Percentiles rank a stretch among this genome's conserved stretches.
Evolutionary conservation across 2,329 filamentous ascomycete genomes (phyloP).

Genomic region (Pseudogymnoascus sp.): DNA sequence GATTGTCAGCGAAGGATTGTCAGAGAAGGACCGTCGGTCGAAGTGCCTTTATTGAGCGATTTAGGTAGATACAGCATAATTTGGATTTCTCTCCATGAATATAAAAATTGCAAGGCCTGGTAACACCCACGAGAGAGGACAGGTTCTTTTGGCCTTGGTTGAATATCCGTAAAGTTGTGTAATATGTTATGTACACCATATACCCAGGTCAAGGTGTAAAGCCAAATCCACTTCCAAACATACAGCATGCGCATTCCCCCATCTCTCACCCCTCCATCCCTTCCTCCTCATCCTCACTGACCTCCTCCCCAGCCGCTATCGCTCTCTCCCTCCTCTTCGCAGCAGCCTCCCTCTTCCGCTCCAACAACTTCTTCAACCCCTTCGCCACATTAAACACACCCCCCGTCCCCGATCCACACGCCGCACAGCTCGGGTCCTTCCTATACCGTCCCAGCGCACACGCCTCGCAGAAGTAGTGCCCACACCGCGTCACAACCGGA

Average conservation of each 20-base stretch:
- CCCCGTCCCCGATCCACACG: conserved; percentile 74
- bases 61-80: too few species aligned
- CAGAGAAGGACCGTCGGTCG: too few species aligned
- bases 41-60: too few species aligned
- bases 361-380: conserved; percentile 68
- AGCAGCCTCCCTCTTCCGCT: conserved; percentile 50
- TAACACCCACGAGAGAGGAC: not conserved
- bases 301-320: conserved; percentile 44
- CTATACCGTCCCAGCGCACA: conserved; percentile 82
- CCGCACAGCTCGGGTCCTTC: conserved; percentile 78
- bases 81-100: too few species aligned
- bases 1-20: too few species aligned
- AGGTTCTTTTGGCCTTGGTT: not conserved
- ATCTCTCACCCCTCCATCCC: not conserved
- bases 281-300: conserved; percentile 36
- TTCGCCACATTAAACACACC: conserved; percentile 88
- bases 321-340: conserved; percentile 43
- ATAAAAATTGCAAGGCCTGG: not conserved
- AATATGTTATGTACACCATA: not conserved
- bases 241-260: not conserved
- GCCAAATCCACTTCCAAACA: not conserved
- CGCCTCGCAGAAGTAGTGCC: conserved; percentile 90
- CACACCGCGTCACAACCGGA: conserved; percentile 80
- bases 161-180: not conserved
- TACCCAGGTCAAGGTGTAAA: not conserved